Evolutionary conservation across 768 basidiomycete species (phyloP), one percentile per base, ranked within the genome.

Genomic region (Gautieria morchelliformis): DNA sequence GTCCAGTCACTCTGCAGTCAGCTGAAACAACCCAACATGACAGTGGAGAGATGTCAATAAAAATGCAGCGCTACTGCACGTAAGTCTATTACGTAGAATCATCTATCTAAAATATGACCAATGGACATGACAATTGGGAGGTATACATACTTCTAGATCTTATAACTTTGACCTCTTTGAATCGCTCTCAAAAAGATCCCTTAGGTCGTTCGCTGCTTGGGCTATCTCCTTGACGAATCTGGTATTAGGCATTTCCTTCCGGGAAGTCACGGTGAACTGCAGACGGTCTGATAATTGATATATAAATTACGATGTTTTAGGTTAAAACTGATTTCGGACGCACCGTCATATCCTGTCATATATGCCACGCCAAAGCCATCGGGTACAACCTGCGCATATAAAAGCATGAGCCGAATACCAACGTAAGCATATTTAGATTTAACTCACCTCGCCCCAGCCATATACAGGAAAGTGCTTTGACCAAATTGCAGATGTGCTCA

Each of bases 291-390:
- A 27, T 44, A 30, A 49, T 11, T 20, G 54, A 15, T n/a, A 4
- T 9, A 12, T 15, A 39, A 33, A 32, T 20, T 22, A 63, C 42
- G 17, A 44, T 3, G 30, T 37, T 22, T 22, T 49, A 30, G 51
- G 46, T 20, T 45, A 32, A 19, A 33, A 30, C 48, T 44, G 27
- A 37, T 30, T 39, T 11, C 40, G 20, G 39, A 68, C 79, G 55
- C 58, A 85, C 87, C 83, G 61, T 89, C 81, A 64, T 81, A 87
- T 40, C 89, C 89, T n/a, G 93, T 93, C 80, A 92, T 85, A 66
- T 97, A 97, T 12, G 92, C 87, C 32, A 97, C 86, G 33, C 94
- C 94, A 66, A 94, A 97, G 1, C 94, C 94, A 62, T 96, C 85
- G 1, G 89, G 85, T 24, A 95, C 91, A 46, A 97, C 89, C 79